These are phyloP conservation scores for Sorghum bicolor DNA, from an alignment of 176 grass and related monocot genomes.

Conservation along the genomic window DNA sequence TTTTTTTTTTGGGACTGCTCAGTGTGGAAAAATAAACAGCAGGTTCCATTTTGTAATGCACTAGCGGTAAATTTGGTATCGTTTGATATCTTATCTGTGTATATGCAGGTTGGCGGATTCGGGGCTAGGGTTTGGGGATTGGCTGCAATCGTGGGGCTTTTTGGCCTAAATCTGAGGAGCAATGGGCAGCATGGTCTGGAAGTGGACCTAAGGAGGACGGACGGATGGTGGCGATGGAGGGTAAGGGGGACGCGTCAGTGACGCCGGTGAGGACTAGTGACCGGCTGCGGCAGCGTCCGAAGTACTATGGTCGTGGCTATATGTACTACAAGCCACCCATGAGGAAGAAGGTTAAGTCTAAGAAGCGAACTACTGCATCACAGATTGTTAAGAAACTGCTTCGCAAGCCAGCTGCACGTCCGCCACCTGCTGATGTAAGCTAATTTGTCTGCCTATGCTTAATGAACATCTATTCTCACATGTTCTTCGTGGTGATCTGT, in stretches of 20 bases:
- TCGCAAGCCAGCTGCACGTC: conserved; percentile 42
- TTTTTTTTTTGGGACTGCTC: background rate
- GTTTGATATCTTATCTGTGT: background rate
- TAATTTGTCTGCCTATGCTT: background rate
- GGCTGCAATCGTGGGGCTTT: background rate
- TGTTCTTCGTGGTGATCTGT: conserved; percentile 1
- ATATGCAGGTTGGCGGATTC: conserved; percentile 21
- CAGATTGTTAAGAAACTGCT: conserved; percentile 97
- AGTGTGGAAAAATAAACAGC: background rate
- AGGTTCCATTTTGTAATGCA: conserved; percentile 31
- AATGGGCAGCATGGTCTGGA: background rate
- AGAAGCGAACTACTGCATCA: conserved; percentile 80
- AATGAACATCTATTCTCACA: background rate
- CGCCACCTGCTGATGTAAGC: conserved; percentile 73
- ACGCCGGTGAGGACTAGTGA: conserved; percentile 72
- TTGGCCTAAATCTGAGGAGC: conserved; percentile 30
- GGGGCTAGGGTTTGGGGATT: conserved; percentile 50
- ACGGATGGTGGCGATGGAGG: conserved; percentile 34
- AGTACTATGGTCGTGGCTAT: conserved; percentile 57
- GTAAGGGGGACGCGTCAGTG: conserved; percentile 33
- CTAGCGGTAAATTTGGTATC: background rate
- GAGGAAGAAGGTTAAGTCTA: conserved; percentile 86
- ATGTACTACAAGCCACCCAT: conserved; percentile 71
- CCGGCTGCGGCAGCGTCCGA: conserved; percentile 61
- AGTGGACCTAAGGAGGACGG: conserved; percentile 18